These are phyloP conservation scores for Eryngium alpinum DNA, from an alignment of 140 eudicot genomes.

Conservation along the genomic window DNA sequence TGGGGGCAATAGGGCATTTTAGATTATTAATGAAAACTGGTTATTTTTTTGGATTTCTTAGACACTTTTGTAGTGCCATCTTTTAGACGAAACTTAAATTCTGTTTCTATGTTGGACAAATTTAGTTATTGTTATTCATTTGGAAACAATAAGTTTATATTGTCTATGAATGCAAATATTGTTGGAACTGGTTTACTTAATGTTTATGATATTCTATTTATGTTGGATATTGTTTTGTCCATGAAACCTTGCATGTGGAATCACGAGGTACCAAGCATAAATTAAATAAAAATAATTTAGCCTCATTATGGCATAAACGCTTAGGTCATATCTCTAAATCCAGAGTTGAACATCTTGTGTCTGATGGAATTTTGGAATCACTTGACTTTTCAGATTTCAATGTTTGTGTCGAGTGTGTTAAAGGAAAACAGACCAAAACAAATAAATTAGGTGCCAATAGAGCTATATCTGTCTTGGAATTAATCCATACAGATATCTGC, in stretches of 20 bases:
- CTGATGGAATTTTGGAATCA: constrained; percentile 2
- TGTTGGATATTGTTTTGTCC: neutral
- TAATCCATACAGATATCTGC: neutral
- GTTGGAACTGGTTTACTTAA: neutral
- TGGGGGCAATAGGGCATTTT: neutral
- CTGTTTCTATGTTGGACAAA: neutral
- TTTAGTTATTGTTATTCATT: too few species aligned
- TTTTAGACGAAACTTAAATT: neutral
- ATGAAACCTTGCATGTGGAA: constrained; percentile 12
- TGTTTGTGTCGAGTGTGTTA: constrained; percentile 9
- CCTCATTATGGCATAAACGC: constrained; percentile 12
- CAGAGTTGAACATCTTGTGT: constrained; percentile 4
- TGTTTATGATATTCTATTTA: constrained; percentile 2
- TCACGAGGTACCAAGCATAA: constrained; percentile 4
- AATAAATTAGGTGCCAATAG: neutral
- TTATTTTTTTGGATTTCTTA: neutral
- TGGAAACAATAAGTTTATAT: constrained; percentile 3
- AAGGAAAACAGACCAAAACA: constrained; percentile 12
- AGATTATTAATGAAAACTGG: neutral
- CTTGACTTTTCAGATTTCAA: neutral
- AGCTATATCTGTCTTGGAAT: too few species aligned
- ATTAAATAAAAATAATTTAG: constrained; percentile 5
- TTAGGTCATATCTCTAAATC: constrained; percentile 8
- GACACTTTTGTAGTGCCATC: neutral
- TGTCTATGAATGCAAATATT: neutral